Base-by-base conservation (phyloP, 2,329 filamentous ascomycete genomes). In the Pseudogymnoascus sp. region DNA sequence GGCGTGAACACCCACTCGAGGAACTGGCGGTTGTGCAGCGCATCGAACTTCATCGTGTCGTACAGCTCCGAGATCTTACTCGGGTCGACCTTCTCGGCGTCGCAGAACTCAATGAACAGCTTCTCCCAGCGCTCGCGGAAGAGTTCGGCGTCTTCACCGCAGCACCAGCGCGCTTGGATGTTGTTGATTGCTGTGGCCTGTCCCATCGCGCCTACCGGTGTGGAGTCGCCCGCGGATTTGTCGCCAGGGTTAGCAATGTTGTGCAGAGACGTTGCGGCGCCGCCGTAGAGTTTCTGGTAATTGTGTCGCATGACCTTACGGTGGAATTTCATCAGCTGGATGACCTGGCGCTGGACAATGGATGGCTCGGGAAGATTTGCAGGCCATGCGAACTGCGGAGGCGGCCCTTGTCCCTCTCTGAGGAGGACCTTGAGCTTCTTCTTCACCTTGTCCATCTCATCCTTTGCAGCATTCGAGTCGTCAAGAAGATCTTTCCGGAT, bases 31-130 rank as follows among this genome's bases (percentile, higher is more conserved):
- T 99, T 99, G 76, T 99, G 96, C 13, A 99, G 81, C 1, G 95
- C 95, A 74, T 99, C 95, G 68, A 97, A 99, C 76, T 99, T 99
- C 95, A 99, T 97, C 19, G 93, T 97, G 75, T 99, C 95, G 75
- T 99, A 99, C 2, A 99, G 83, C 77, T 99, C 95, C 4, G 92
- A 97, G 66, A 99, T 93, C 79, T 99, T 99, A 80, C 93, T 96
- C 17, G 96, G 96, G 75, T 99, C 95, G 17, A 97, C 92, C 79
- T 99, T 99, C 71, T 99, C 95, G 1, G 90, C 89, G 74, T 99
- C 96, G 68, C 90, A 95, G 71, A 99, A 99, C 73, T 99, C 95
- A 59, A 88, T 86, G 76, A 99, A 99, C 1, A 99, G 83, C 78
- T 99, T 99, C 77, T 97, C 95, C 95, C 95, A 99, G 31, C 95